Conservation (phyloP, 108 stramenopile genomes). For the Ochromonas danica region DNA sequence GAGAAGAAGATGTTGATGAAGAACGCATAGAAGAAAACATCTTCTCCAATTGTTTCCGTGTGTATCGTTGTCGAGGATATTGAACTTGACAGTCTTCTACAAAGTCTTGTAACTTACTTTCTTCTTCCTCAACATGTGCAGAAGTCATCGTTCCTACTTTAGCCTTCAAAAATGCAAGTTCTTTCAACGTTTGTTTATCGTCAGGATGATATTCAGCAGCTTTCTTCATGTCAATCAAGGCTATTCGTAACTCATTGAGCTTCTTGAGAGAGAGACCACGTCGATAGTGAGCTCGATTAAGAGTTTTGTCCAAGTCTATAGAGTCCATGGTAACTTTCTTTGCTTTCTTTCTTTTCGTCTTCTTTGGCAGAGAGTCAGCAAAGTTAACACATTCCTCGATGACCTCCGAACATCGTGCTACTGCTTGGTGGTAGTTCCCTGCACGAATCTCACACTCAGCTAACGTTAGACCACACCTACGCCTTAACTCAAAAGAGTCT, state of each 20-base stretch:
- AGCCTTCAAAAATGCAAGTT: neutral
- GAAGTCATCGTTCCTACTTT: neutral
- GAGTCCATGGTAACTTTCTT: too few species aligned
- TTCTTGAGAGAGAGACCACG: neutral
- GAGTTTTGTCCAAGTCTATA: neutral
- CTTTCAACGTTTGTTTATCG: neutral
- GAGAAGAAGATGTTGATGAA: too few species aligned
- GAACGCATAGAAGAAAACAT: too few species aligned
- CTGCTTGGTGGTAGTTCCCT: neutral
- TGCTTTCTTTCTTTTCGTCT: too few species aligned
- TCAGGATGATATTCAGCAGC: neutral
- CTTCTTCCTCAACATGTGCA: neutral
- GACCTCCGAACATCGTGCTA: conserved; percentile 10
- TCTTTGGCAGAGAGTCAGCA: neutral
- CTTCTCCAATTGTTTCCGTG: neutral
- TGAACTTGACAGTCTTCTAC: neutral
- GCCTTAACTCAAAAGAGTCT: neutral
- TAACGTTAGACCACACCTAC: conserved; percentile 7
- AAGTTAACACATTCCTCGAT: neutral
- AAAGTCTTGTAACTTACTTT: neutral
- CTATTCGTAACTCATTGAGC: neutral
- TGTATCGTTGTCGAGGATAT: neutral
- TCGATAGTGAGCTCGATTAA: neutral
- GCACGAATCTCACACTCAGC: neutral
- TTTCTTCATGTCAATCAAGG: neutral